Conservation (phyloP, 2,329 filamentous ascomycete genomes). For the Aspergillus tamarii region DNA sequence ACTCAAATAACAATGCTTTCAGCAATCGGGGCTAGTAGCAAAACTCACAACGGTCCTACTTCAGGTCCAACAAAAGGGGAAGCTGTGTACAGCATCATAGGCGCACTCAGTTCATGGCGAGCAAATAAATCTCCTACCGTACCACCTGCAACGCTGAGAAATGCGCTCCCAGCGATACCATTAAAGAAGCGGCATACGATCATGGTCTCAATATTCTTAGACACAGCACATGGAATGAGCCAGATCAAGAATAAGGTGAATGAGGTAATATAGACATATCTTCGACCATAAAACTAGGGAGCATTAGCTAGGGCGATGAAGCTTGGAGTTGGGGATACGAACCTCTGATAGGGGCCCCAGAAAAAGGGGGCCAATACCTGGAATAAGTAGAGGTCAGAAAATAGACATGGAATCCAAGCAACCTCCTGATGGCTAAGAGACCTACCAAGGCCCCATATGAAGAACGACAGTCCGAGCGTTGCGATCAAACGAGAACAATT, state of each 20-base stretch:
- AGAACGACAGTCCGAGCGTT: constrained; percentile 78
- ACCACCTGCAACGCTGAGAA: constrained; percentile 73
- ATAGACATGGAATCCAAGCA: neutral
- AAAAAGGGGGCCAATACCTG: constrained; percentile 63
- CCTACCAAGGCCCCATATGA: constrained; percentile 73
- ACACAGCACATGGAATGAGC: constrained; percentile 79
- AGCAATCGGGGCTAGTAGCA: neutral
- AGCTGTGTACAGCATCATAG: constrained; percentile 81
- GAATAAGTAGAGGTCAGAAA: constrained; percentile 16
- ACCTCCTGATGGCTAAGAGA: constrained; percentile 7
- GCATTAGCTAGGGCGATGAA: constrained; percentile 4
- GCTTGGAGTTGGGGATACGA: constrained; percentile 6
- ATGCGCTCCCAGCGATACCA: constrained; percentile 53
- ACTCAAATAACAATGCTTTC: neutral
- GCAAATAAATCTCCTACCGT: constrained; percentile 82
- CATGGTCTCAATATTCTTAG: constrained; percentile 80
- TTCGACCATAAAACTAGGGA: constrained; percentile 73
- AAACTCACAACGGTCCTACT: constrained; percentile 54
- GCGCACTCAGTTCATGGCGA: constrained; percentile 69
- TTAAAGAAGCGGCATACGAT: constrained; percentile 75
- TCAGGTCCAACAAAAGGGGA: constrained; percentile 62
- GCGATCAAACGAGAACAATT: constrained; percentile 70
- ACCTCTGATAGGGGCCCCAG: constrained; percentile 66
- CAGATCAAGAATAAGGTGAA: constrained; percentile 77
- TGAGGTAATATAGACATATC: constrained; percentile 76